Evolutionary conservation across 1,139 yeast genomes (phyloP), one percentile per base, ranked within the genome.

Genomic region (Suhomyces bolitotheri): DNA sequence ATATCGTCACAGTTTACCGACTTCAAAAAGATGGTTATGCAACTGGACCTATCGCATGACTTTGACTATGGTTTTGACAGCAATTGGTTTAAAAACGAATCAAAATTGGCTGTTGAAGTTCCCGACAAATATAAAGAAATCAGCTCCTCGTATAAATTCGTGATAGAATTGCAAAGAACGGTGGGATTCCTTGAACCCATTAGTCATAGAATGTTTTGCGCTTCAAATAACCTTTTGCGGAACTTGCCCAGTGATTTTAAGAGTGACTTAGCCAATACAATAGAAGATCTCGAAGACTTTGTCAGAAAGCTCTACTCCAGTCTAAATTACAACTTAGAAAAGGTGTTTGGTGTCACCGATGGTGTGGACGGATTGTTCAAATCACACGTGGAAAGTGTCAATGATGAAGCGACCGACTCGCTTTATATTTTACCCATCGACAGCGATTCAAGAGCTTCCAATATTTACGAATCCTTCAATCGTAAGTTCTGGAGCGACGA

Each of bases 401-500:
- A 36, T 4, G 65, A 60, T 27, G 58, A 56, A 3, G 49, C 53
- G 15, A 41, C 34, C 20, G 65, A 58, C 34, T 61, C 56, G 13
- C 39, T 69, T 17, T 48, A 52, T 7, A 51, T 59, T 4, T 49
- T 70, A 25, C 67, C 66, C 19, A 54, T 70, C 9, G 74, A 70
- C 20, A 29, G 46, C n/a, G 74, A 66, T 11, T 34, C 50, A 6
- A 46, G 70, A 22, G 48, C 50, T n/a, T 14, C 47, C 2, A 52
- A 50, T 14, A 45, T 70, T 13, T 60, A 62, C 36, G 62, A 58
- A 27, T 50, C 68, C 0, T 54, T 71, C 32, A 60, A 62, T 44
- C 58, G 51, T 26, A 50, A 70, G 39, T 65, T 71, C 35, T 69
- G 76, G 75, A 46, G 37, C 20, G 64, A 60, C 27, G 53, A 54